Conservation (phyloP, 177 flowering plant genomes). For the Vitis hybrid region DNA sequence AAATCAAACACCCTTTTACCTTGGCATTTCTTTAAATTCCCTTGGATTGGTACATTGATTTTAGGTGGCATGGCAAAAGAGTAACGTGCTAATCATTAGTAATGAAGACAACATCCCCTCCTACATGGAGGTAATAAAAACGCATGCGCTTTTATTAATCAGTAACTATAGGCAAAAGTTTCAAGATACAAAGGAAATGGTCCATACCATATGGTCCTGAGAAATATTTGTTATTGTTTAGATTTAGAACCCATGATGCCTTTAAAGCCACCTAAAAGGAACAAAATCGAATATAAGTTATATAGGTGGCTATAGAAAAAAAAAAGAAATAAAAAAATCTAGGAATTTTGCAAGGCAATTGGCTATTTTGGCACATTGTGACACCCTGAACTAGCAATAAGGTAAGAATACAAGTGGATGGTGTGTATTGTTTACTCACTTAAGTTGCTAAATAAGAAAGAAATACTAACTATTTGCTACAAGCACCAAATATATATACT, state of each 20-base stretch:
- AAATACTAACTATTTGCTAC: too few relatives aligned
- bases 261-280: conserved; percentile 77
- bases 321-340: too few relatives aligned
- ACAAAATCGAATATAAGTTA: neutral
- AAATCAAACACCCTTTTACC: conserved; percentile 23
- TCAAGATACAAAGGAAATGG: neutral
- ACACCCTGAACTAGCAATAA: too few relatives aligned
- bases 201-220: conserved; percentile 85
- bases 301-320: too few relatives aligned
- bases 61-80: conserved; percentile 68
- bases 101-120: conserved; percentile 66
- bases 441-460: too few relatives aligned
- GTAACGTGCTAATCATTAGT: conserved; percentile 80
- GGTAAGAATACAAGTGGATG: too few relatives aligned
- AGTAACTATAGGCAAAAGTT: neutral
- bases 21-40: conserved; percentile 61
- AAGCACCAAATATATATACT: too few relatives aligned
- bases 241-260: conserved; percentile 76
- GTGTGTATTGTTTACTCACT: too few relatives aligned
- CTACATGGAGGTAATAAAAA: conserved; percentile 25
- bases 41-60: conserved; percentile 47
- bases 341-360: too few relatives aligned
- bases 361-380: too few relatives aligned
- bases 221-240: conserved; percentile 61
- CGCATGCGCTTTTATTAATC: neutral